Conservation (phyloP, 257 asterid genomes). For the Scutellaria barbata region DNA sequence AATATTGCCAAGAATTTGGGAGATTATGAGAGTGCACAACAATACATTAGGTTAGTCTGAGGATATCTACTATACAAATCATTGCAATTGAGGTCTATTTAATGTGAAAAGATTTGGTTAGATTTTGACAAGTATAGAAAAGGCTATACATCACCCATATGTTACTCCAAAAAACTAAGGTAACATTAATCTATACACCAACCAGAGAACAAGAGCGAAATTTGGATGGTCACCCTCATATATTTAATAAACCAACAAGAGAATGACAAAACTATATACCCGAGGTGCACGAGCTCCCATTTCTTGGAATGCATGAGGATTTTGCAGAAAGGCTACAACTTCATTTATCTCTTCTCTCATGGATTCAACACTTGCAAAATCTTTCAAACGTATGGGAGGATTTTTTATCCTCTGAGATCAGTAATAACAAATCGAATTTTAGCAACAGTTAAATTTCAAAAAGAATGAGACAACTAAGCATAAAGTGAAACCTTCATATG, state of each 20-base stretch:
- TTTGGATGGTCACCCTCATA: neutral
- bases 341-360: slow-evolving; percentile 96
- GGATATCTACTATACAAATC: neutral
- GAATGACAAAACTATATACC: slow-evolving; percentile 55
- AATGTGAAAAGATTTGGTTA: no score
- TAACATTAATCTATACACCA: neutral
- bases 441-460: slow-evolving; percentile 35
- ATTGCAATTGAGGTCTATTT: no score
- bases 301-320: slow-evolving; percentile 91
- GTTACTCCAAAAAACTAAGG: slow-evolving; percentile 23
- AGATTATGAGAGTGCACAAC: slow-evolving; percentile 15
- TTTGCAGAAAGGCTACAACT: slow-evolving; percentile 92
- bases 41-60: neutral
- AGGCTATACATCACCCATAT: neutral
- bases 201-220: slow-evolving; percentile 1
- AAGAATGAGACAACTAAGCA: slow-evolving; percentile 19
- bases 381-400: slow-evolving; percentile 89
- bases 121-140: neutral
- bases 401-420: slow-evolving; percentile 80
- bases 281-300: slow-evolving; percentile 99
- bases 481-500: slow-evolving; percentile 80
- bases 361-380: slow-evolving; percentile 93
- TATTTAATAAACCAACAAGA: slow-evolving; percentile 23
- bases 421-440: slow-evolving; percentile 31
- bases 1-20: neutral